Percentiles rank a stretch among this genome's conserved stretches.
Conservation (phyloP, 2,329 filamentous ascomycete genomes). For the Dothistroma septosporum region DNA sequence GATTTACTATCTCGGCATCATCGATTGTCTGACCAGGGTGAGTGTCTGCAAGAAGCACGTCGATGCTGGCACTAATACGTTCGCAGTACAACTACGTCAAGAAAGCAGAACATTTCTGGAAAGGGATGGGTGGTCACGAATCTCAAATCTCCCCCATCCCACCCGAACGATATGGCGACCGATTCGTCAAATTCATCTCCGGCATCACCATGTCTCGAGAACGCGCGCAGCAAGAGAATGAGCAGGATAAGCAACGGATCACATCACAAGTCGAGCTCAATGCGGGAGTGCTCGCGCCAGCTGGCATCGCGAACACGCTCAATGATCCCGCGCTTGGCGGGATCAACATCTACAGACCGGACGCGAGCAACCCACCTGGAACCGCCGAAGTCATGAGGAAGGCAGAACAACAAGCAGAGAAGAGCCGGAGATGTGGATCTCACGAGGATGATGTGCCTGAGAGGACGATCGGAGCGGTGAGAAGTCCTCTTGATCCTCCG, state of each 20-base stretch:
- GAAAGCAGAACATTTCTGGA: constrained; percentile 94
- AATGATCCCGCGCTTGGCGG: constrained; percentile 39
- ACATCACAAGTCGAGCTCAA: constrained; percentile 27
- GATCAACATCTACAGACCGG: constrained; percentile 35
- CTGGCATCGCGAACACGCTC: constrained; percentile 27
- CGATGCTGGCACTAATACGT: not conserved
- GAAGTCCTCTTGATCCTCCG: constrained; percentile 48
- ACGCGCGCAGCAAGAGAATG: constrained; percentile 43
- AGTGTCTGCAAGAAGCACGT: constrained; percentile 36
- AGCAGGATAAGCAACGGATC: constrained; percentile 52
- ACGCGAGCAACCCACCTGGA: constrained; percentile 31
- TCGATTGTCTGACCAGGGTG: constrained; percentile 95
- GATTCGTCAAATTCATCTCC: constrained; percentile 88
- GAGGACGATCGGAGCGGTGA: constrained; percentile 55
- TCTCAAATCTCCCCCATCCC: constrained; percentile 89
- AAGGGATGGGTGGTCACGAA: constrained; percentile 79
- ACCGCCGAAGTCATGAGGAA: constrained; percentile 55
- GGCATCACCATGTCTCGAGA: constrained; percentile 87
- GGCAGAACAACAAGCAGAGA: constrained; percentile 60
- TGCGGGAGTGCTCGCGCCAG: constrained; percentile 19
- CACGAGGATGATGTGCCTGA: constrained; percentile 58
- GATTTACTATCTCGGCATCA: constrained; percentile 97
- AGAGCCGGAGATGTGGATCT: constrained; percentile 49
- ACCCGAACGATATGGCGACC: constrained; percentile 84
- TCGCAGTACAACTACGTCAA: constrained; percentile 85